These are phyloP conservation scores for Solanum gracilifrons DNA, from an alignment of 257 asterid genomes.

Conservation along the genomic window DNA sequence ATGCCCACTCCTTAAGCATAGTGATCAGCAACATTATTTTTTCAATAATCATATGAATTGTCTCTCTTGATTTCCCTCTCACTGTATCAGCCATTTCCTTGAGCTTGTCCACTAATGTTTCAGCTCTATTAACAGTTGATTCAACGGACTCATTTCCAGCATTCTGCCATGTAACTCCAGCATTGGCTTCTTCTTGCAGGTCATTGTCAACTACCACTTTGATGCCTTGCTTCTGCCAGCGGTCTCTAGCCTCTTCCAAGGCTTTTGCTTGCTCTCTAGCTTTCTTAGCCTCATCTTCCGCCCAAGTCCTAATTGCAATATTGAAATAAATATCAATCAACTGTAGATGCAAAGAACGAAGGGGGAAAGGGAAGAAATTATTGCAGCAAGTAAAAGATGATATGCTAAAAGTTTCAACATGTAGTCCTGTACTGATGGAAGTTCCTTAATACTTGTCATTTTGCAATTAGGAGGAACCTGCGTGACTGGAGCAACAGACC, in stretches of 20 bases:
- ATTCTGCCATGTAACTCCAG: constrained; percentile 56
- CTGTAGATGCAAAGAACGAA: not conserved
- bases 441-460: not conserved
- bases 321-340: not conserved
- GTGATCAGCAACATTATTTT: constrained; percentile 33
- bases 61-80: constrained; percentile 52
- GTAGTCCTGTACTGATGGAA: not conserved
- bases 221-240: constrained; percentile 81
- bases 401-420: not conserved
- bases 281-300: constrained; percentile 90
- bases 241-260: constrained; percentile 80
- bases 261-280: constrained; percentile 90
- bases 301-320: constrained; percentile 62
- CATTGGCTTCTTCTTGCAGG: constrained; percentile 74
- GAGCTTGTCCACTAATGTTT: constrained; percentile 60
- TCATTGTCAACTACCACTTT: constrained; percentile 80
- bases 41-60: constrained; percentile 48
- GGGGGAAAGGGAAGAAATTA: not conserved
- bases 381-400: not conserved
- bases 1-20: constrained; percentile 33
- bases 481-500: not conserved
- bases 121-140: constrained; percentile 60
- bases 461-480: not conserved
- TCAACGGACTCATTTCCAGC: constrained; percentile 60
- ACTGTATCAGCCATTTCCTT: constrained; percentile 58